phyloP scores from a whole-genome alignment of 768 basidiomycete genomes.

The Mycena floridula region DNA sequence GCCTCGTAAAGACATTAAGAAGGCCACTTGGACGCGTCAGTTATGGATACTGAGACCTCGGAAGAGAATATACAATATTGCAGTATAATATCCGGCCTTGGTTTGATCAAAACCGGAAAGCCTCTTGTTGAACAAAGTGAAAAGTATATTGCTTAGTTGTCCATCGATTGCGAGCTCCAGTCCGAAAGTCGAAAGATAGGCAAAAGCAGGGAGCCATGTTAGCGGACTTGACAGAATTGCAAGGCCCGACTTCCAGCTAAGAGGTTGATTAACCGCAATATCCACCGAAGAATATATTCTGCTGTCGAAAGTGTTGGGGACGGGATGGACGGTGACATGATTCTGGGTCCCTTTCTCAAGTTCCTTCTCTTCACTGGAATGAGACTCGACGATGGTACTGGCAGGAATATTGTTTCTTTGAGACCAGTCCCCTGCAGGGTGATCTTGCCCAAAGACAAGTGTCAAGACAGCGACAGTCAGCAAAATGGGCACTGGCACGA shows the following conservation, averaged over 20 bases:
- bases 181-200: slow-evolving; percentile 52
- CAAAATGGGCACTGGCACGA: slow-evolving; percentile 51
- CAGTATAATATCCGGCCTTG: slow-evolving; percentile 46
- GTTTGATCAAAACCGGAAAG: slow-evolving; percentile 36
- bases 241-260: slow-evolving; percentile 26
- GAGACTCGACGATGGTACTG: background rate
- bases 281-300: too few species aligned
- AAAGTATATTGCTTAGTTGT: slow-evolving; percentile 41
- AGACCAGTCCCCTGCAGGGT: slow-evolving; percentile 48
- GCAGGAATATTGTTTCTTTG: slow-evolving; percentile 26
- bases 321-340: background rate
- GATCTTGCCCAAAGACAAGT: slow-evolving; percentile 44
- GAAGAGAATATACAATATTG: slow-evolving; percentile 16
- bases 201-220: slow-evolving; percentile 50
- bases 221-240: slow-evolving; percentile 32
- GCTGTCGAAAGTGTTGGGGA: background rate
- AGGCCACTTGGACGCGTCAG: slow-evolving; percentile 29
- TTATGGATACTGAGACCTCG: slow-evolving; percentile 8
- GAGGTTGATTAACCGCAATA: slow-evolving; percentile 37
- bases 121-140: slow-evolving; percentile 27
- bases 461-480: slow-evolving; percentile 33
- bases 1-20: slow-evolving; percentile 45
- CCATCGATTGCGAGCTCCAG: slow-evolving; percentile 53
- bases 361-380: background rate
- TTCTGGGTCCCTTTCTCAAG: background rate